phyloP scores from a whole-genome alignment of 345 rosid genomes.

The Psidium friedrichsthalianum region DNA sequence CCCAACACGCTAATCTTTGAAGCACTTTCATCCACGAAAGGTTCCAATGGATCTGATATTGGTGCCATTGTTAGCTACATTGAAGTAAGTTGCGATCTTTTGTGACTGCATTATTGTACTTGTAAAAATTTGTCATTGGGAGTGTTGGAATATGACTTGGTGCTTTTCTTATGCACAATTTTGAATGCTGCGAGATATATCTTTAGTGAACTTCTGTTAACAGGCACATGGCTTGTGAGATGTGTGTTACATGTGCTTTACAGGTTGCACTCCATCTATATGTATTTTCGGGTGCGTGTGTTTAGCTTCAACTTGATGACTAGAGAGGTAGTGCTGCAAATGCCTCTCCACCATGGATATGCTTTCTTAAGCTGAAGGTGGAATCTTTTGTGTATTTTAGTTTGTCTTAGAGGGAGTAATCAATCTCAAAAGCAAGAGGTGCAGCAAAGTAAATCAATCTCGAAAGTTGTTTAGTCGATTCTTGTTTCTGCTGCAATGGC shows the following conservation, averaged over 20 bases:
- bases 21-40: slow-evolving; percentile 52
- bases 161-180: neutral
- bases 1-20: slow-evolving; percentile 59
- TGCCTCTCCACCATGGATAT: neutral
- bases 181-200: neutral
- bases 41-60: slow-evolving; percentile 43
- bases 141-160: neutral
- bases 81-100: slow-evolving; percentile 38
- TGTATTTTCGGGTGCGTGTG: neutral
- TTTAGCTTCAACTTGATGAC: neutral
- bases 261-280: neutral
- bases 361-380: neutral
- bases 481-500: neutral
- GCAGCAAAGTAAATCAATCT: no score
- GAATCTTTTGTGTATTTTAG: neutral
- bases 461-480: neutral
- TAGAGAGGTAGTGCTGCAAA: neutral
- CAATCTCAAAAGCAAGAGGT: neutral
- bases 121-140: neutral
- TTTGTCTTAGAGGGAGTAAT: neutral
- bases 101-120: neutral
- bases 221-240: neutral
- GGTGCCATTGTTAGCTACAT: slow-evolving; percentile 43
- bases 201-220: neutral
- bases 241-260: neutral